Base-by-base conservation (phyloP, 805 yeast genomes). In the Pichia ethanolica region DNA sequence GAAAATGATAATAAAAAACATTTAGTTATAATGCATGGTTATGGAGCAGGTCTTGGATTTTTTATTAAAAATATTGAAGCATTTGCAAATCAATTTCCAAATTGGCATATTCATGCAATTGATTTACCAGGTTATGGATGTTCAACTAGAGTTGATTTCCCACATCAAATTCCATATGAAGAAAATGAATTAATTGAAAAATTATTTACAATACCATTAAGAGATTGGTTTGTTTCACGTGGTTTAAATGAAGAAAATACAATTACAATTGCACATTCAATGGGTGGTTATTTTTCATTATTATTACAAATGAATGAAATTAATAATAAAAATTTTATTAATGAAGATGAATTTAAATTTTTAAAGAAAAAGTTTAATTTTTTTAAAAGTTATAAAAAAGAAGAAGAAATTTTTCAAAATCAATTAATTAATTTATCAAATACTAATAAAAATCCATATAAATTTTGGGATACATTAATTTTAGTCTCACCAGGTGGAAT, bases 401-500 rank as follows among this genome's bases (percentile, higher is more conserved):
- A 37, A 11, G 36, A 39, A 34, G 39, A 47, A 20, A 42, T 14
- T 30, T 45, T 42, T 39, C 43, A 51, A 10, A 44, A 49, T 7
- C 45, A 49, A 37, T 38, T 32, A 11, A 26, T 13, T 5, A 42
- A 41, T 25, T 20, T 45, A 34, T 45, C 44, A 5, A 45, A 41
- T 5, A 48, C 53, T 8, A 14, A 38, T 28, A 3, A 12, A 26
- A 45, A 49, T 30, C 46, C 49, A 13, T 39, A 38, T 11, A 45
- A 33, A 36, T 54, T 54, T 36, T 54, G 57, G 57, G 39, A 48
- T 14, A 84, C 83, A 57, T 61, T 91, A 35, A 61, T 89, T n/a
- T 74, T 90, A 71, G 83, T 88, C 7, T 86, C 96, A 0, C 98
- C 98, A 0, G 98, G 95, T 0, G 97, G 95, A 4, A 79, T 93